Conservation (phyloP, 371 early-diverging fungal species). For the Synchytrium microbalum region DNA sequence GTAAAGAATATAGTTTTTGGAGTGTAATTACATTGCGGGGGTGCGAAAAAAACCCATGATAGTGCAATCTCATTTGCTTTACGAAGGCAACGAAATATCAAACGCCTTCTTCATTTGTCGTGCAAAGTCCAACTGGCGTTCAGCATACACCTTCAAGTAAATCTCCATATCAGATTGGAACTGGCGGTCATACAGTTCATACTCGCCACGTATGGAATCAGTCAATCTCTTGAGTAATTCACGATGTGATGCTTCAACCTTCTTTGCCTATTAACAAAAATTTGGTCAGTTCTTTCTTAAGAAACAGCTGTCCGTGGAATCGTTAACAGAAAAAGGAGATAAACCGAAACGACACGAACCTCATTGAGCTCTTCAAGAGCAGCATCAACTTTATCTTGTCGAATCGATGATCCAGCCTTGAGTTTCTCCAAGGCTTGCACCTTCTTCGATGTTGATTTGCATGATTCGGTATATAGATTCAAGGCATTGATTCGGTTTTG, state of each 20-base stretch:
- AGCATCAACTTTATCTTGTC: slow-evolving; percentile 25
- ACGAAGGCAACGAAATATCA: neutral
- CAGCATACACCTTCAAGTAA: neutral
- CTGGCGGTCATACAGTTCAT: neutral
- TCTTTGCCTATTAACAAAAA: slow-evolving; percentile 5
- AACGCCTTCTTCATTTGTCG: neutral
- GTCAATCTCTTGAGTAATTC: slow-evolving; percentile 8
- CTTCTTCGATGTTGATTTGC: slow-evolving; percentile 25
- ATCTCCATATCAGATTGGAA: neutral
- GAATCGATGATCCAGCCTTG: slow-evolving; percentile 16
- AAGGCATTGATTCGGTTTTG: neutral
- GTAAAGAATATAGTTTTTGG: too few species aligned
- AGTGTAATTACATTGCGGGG: too few species aligned
- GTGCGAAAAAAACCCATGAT: too few species aligned
- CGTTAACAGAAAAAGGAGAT: neutral
- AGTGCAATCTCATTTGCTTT: too few species aligned
- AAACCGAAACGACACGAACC: neutral
- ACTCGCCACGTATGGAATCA: neutral
- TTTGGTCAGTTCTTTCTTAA: too few species aligned
- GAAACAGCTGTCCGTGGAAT: too few species aligned
- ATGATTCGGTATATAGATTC: slow-evolving; percentile 15
- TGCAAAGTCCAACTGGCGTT: neutral
- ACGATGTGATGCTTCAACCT: neutral
- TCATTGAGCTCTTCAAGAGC: slow-evolving; percentile 7
- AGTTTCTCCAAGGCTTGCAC: slow-evolving; percentile 21